phyloP scores from a whole-genome alignment of 192 early-diverging fungal species.

The Backusella sp. region DNA sequence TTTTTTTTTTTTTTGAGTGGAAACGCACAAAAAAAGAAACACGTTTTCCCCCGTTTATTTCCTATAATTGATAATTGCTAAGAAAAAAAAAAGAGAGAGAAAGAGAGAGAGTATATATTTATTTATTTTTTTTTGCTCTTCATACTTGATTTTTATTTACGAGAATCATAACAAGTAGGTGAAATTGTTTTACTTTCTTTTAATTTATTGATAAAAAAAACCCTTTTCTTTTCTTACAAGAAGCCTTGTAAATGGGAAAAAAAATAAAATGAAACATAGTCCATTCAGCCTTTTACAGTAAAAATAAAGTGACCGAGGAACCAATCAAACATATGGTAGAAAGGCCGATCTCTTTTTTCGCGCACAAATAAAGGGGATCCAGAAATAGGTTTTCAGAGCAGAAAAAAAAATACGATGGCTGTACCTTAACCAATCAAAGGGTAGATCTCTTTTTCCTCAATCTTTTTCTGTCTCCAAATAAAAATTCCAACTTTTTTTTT shows the following conservation, averaged over 20 bases:
- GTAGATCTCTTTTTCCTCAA: neutral
- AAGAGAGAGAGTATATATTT: neutral
- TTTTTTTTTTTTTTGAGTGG: neutral
- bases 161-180: too few relatives aligned
- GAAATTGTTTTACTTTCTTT: too few relatives aligned
- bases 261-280: conserved; percentile 3
- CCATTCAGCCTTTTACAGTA: neutral
- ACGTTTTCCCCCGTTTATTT: neutral
- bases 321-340: conserved; percentile 15
- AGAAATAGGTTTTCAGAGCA: conserved; percentile 4
- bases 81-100: neutral
- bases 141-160: too few relatives aligned
- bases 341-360: conserved; percentile 16
- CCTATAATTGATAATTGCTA: neutral
- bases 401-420: neutral
- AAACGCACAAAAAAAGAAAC: neutral
- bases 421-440: neutral
- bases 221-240: neutral
- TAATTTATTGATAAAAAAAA: neutral
- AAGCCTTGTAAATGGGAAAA: neutral
- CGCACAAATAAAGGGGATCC: neutral
- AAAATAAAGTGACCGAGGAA: conserved; percentile 8
- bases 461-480: conserved; percentile 6
- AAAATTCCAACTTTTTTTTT: neutral
- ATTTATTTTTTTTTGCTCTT: too few relatives aligned